Conservation (phyloP, 257 asterid genomes). For the Solanum paucissectum region DNA sequence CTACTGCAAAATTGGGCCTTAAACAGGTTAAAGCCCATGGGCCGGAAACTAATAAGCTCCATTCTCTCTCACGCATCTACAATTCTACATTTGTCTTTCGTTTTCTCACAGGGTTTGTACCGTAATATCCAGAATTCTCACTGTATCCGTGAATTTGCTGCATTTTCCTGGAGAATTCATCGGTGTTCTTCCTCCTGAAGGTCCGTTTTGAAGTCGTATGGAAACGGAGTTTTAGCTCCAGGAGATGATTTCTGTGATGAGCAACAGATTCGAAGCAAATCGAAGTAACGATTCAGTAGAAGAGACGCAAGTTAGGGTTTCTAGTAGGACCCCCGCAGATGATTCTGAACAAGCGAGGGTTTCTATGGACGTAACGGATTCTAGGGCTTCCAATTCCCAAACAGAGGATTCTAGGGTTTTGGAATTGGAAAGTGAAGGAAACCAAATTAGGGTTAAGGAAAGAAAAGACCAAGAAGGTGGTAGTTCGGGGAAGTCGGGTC, state of each 20-base stretch:
- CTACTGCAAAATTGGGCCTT: background rate
- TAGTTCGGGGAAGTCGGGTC: background rate
- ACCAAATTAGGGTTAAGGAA: slow-evolving; percentile 9
- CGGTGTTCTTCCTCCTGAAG: background rate
- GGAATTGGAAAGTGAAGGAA: background rate
- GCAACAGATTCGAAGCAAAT: slow-evolving; percentile 14
- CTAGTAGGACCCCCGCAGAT: background rate
- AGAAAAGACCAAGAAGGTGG: background rate
- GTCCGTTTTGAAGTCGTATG: background rate
- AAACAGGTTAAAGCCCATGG: background rate
- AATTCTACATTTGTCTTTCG: background rate
- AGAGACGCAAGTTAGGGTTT: slow-evolving; percentile 3
- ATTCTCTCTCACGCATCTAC: background rate
- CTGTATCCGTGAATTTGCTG: background rate
- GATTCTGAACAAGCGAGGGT: slow-evolving; percentile 7
- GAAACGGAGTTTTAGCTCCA: background rate
- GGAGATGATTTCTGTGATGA: slow-evolving; percentile 23
- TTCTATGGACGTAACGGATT: slow-evolving; percentile 4
- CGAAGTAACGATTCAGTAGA: background rate
- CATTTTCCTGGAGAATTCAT: background rate
- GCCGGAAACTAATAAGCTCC: background rate
- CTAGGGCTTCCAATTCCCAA: slow-evolving; percentile 3
- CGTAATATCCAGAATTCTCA: background rate
- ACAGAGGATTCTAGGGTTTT: slow-evolving; percentile 9
- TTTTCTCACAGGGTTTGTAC: slow-evolving; percentile 13